Evolutionary conservation across 2,329 filamentous ascomycete genomes (phyloP), one percentile per base, ranked within the genome.

Genomic region (Hyphodiscus sp.): DNA sequence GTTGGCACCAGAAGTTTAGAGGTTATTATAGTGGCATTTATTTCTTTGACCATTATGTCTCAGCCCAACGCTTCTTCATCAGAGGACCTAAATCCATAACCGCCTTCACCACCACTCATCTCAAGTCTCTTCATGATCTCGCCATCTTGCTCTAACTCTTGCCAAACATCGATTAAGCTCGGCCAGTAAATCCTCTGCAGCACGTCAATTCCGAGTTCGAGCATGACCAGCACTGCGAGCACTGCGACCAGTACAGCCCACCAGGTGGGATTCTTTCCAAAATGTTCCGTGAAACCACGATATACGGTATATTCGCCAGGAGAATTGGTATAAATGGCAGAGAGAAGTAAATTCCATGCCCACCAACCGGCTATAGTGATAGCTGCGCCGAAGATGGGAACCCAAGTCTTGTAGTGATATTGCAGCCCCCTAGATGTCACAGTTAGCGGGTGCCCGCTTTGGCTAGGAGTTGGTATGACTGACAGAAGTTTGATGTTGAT

Each of bases 331-430:
- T 75, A 89, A 29, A 81, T 73, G 11, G 65, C 68, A 0, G 82
- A 80, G 33, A 96, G 78, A 58, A 92, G 78, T 49, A 95, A 70
- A 67, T 89, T 89, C 90, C 90, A 96, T 18, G 91, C 68, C 73
- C 90, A 96, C 91, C 91, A 96, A 46, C 87, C 89, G 1, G 67
- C 63, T 1, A 84, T 67, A 1, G 84, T 86, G 56, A 86, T 58
- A 30, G 80, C 46, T 62, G 85, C 77, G 13, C 80, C 79, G 47
- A 74, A 63, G 52, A 74, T 74, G 2, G 83, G 83, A 42, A 88
- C 77, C 56, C 83, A 65, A 0, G 86, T 87, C 67, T 91, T 91
- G 73, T 86, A 83, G 71, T 89, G 83, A 54, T 84, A 81, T 69
- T 95, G 89, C 41, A 96, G 75, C 52, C 89, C 73, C 46, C 82